Conservation (phyloP, 495 filamentous ascomycete genomes). For the Aspergillus conjunctus region DNA sequence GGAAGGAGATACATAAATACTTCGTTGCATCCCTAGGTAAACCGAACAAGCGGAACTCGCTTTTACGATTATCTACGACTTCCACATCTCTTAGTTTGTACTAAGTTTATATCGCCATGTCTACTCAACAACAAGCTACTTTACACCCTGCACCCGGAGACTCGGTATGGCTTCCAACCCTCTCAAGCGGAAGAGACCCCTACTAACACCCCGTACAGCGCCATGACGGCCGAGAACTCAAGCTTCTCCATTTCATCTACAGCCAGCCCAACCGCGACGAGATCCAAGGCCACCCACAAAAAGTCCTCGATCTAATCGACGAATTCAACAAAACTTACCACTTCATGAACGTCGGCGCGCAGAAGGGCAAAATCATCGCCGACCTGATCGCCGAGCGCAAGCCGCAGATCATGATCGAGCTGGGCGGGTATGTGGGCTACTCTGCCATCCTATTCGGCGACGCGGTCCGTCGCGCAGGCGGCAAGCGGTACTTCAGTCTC, state of each 20-base stretch:
- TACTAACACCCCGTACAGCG: slow-evolving; percentile 22
- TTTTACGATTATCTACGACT: too few relatives aligned
- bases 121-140: background rate
- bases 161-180: too few relatives aligned
- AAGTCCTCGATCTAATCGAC: slow-evolving; percentile 70
- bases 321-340: slow-evolving; percentile 65
- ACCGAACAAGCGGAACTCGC: too few relatives aligned
- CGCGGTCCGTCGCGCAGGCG: slow-evolving; percentile 59
- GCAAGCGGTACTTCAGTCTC: slow-evolving; percentile 63
- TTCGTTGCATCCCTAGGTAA: too few relatives aligned
- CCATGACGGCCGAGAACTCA: slow-evolving; percentile 72
- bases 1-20: too few relatives aligned
- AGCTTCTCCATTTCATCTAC: slow-evolving; percentile 71
- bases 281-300: slow-evolving; percentile 63
- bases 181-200: too few relatives aligned
- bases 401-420: slow-evolving; percentile 72
- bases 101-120: background rate
- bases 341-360: slow-evolving; percentile 77
- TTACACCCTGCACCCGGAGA: background rate
- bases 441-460: slow-evolving; percentile 71
- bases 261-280: slow-evolving; percentile 55
- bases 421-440: slow-evolving; percentile 83
- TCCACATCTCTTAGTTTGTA: background rate
- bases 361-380: slow-evolving; percentile 69
- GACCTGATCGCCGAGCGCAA: slow-evolving; percentile 64